Evolutionary conservation across 2,329 filamentous ascomycete species (phyloP).

Genomic region (Colletotrichum somersetense): DNA sequence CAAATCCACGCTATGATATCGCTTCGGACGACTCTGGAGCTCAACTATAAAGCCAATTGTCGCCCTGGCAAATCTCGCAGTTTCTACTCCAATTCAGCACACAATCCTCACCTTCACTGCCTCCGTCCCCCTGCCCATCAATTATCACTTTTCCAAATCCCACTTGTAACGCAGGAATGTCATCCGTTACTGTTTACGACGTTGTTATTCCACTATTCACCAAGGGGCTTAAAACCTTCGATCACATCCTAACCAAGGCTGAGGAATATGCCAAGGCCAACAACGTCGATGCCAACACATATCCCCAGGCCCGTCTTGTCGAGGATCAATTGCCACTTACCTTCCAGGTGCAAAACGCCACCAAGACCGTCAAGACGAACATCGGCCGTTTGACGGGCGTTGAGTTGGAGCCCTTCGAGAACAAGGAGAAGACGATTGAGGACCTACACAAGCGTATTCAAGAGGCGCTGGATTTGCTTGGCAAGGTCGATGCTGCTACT

Average conservation of each 20-base stretch:
- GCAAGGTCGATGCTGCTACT: conserved; percentile 45
- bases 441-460: conserved; percentile 48
- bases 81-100: conserved; percentile 3
- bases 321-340: conserved; percentile 53
- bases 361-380: conserved; percentile 48
- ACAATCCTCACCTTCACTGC: conserved; percentile 1
- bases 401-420: conserved; percentile 44
- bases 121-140: too few relatives aligned
- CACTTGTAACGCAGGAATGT: conserved; percentile 43
- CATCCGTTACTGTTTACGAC: conserved; percentile 49
- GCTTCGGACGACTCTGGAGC: background rate
- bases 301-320: conserved; percentile 46
- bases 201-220: conserved; percentile 45
- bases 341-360: conserved; percentile 52
- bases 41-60: conserved; percentile 12
- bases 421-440: conserved; percentile 51
- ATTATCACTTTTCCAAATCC: too few relatives aligned
- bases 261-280: conserved; percentile 47
- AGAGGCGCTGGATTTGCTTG: conserved; percentile 49
- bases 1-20: conserved; percentile 11
- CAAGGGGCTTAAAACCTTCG: conserved; percentile 46
- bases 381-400: conserved; percentile 47
- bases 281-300: conserved; percentile 44
- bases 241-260: conserved; percentile 50
- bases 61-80: background rate